Conservation (phyloP, 371 early-diverging fungal genomes). For the Thermomucor indicae-seudaticae region DNA sequence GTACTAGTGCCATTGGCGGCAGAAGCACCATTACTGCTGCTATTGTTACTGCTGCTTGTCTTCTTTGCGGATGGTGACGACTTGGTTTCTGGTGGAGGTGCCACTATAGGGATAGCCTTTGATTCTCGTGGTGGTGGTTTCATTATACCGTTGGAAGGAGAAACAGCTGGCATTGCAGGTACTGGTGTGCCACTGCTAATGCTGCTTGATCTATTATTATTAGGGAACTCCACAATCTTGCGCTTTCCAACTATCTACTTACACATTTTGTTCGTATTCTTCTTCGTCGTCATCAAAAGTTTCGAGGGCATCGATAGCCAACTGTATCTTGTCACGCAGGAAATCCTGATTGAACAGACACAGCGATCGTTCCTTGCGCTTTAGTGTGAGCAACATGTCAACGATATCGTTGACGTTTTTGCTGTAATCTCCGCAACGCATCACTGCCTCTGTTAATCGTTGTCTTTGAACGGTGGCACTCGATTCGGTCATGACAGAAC, state of each 20-base stretch:
- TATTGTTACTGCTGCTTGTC: constrained; percentile 1
- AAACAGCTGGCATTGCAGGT: too few relatives aligned
- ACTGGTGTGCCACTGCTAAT: too few relatives aligned
- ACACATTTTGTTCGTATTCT: constrained; percentile 9
- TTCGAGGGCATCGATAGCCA: constrained; percentile 40
- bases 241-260: neutral
- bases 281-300: constrained; percentile 28
- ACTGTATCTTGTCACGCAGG: constrained; percentile 34
- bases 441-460: constrained; percentile 38
- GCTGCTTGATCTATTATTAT: neutral
- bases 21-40: constrained; percentile 1
- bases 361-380: constrained; percentile 41
- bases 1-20: constrained; percentile 5
- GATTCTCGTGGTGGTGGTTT: constrained; percentile 19
- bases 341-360: constrained; percentile 50
- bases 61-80: neutral
- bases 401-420: constrained; percentile 36
- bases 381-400: constrained; percentile 46
- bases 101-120: constrained; percentile 36
- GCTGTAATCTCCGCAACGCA: constrained; percentile 31
- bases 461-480: constrained; percentile 34
- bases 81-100: constrained; percentile 7
- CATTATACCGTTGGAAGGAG: neutral
- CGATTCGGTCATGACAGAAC: constrained; percentile 43
- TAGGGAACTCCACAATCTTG: neutral